These are phyloP conservation scores for Spathaspora hagerdaliae DNA, from an alignment of 805 yeast genomes.

Conservation along the genomic window DNA sequence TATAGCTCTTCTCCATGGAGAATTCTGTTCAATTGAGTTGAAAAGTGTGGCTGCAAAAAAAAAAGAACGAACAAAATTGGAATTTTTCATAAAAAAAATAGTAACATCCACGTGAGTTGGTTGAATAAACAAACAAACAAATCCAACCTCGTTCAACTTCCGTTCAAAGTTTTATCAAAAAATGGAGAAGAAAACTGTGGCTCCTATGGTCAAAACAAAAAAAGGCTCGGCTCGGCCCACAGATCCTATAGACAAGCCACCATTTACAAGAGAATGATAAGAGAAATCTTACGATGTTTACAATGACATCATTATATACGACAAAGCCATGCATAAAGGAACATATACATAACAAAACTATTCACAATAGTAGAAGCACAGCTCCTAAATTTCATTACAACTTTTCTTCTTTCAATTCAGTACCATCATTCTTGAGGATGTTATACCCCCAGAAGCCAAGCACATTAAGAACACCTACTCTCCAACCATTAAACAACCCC, in stretches of 20 bases:
- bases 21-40: no score
- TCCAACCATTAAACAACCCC: conserved; percentile 82
- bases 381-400: conserved; percentile 12
- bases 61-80: not conserved
- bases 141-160: no score
- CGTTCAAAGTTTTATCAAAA: no score
- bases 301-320: not conserved
- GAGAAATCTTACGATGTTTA: not conserved
- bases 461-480: conserved; percentile 74
- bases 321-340: not conserved
- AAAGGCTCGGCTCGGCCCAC: no score
- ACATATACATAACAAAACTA: not conserved
- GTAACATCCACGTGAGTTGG: no score
- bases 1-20: no score
- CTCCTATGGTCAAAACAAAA: no score
- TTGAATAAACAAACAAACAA: no score
- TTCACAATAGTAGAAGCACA: not conserved
- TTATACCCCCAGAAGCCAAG: conserved; percentile 81
- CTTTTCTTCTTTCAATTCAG: conserved; percentile 32
- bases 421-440: conserved; percentile 48
- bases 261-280: no score
- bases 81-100: no score
- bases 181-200: no score
- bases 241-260: no score
- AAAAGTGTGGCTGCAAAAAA: not conserved